Conservation (phyloP, 768 basidiomycete species). For the Rhodosporidiobolus sp. region DNA sequence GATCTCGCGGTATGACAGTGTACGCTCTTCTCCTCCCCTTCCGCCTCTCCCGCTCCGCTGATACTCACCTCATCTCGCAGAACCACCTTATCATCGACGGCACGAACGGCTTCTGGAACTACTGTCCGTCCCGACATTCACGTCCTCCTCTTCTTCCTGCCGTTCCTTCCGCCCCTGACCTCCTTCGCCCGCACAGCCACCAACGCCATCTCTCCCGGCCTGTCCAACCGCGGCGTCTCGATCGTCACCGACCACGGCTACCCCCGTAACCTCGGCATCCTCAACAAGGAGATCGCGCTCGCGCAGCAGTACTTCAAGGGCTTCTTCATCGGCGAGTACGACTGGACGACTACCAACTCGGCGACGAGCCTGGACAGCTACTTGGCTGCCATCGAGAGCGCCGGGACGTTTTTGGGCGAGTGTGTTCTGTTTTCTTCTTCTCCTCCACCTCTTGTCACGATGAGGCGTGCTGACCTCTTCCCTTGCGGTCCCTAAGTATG, state of each 20-base stretch:
- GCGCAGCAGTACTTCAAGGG: conserved; percentile 10
- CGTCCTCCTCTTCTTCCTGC: background rate
- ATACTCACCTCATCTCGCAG: too few relatives aligned
- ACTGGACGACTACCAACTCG: conserved; percentile 17
- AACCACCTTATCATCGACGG: conserved; percentile 33
- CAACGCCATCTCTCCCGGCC: background rate
- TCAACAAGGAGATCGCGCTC: conserved; percentile 13
- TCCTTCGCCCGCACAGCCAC: background rate
- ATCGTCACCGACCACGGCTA: conserved; percentile 38
- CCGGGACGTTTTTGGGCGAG: conserved; percentile 21
- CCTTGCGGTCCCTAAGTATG: background rate
- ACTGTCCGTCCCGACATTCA: background rate
- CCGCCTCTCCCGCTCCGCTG: background rate
- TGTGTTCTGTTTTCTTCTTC: background rate
- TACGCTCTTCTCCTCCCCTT: too few relatives aligned
- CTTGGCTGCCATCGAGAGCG: conserved; percentile 16
- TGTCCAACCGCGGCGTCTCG: conserved; percentile 1
- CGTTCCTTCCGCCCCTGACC: too few relatives aligned
- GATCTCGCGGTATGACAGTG: too few relatives aligned
- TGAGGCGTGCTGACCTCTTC: too few relatives aligned
- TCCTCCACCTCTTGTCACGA: background rate
- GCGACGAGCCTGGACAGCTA: conserved; percentile 9
- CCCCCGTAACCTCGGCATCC: conserved; percentile 24
- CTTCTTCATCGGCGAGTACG: conserved; percentile 36
- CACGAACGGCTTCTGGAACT: conserved; percentile 36